phyloP scores from a whole-genome alignment of 805 yeast species.

The Candida incommunis region DNA sequence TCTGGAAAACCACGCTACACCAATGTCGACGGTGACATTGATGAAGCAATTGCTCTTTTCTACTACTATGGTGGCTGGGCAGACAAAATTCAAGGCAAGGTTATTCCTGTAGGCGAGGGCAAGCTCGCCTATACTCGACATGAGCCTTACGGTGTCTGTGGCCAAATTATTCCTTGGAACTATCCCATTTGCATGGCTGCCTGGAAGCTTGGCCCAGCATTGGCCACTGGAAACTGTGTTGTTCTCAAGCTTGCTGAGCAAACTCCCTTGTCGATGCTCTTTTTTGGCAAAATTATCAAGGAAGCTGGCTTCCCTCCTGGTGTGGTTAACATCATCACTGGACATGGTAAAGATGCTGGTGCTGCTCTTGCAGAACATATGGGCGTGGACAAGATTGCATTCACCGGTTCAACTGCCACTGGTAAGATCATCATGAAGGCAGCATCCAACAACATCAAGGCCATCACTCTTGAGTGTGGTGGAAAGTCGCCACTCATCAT shows the following conservation, averaged over 20 bases:
- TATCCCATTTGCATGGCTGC: slow-evolving; percentile 59
- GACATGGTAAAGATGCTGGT: slow-evolving; percentile 59
- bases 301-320: slow-evolving; percentile 70
- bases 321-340: slow-evolving; percentile 57
- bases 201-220: slow-evolving; percentile 75
- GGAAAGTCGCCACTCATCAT: slow-evolving; percentile 90
- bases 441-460: slow-evolving; percentile 64
- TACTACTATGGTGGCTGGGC: slow-evolving; percentile 66
- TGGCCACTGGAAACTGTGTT: slow-evolving; percentile 65
- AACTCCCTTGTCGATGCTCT: slow-evolving; percentile 57
- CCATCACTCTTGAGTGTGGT: slow-evolving; percentile 86
- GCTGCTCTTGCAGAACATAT: slow-evolving; percentile 42
- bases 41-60: slow-evolving; percentile 39
- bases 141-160: slow-evolving; percentile 55
- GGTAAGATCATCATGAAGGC: slow-evolving; percentile 68
- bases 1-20: slow-evolving; percentile 58
- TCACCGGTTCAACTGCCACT: slow-evolving; percentile 86
- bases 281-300: slow-evolving; percentile 41
- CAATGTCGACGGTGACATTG: slow-evolving; percentile 34
- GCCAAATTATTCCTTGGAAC: slow-evolving; percentile 62
- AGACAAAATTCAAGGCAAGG: slow-evolving; percentile 48
- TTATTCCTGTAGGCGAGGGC: slow-evolving; percentile 42
- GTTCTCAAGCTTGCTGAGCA: slow-evolving; percentile 64
- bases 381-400: slow-evolving; percentile 73
- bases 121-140: slow-evolving; percentile 57